Conservation (phyloP, 306 rosid genomes). For the Luffa aegyptiaca region DNA sequence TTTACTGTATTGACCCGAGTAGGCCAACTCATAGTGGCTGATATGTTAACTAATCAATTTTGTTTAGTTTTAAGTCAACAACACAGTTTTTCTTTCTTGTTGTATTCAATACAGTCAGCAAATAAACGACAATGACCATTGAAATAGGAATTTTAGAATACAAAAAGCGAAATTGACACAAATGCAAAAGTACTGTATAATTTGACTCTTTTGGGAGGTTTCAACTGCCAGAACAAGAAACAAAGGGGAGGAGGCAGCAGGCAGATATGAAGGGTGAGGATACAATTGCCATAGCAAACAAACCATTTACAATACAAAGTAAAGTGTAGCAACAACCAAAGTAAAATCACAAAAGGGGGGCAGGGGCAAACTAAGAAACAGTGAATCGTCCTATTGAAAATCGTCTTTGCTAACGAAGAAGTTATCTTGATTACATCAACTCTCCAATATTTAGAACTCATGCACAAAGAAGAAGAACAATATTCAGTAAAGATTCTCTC, state of each 20-base stretch:
- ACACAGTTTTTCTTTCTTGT: too few relatives aligned
- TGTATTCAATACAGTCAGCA: too few relatives aligned
- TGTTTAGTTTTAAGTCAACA: too few relatives aligned
- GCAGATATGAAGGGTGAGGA: neutral
- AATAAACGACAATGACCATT: too few relatives aligned
- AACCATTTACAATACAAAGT: conserved; percentile 35
- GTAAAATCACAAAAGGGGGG: conserved; percentile 8
- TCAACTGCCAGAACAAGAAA: neutral
- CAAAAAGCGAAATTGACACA: neutral
- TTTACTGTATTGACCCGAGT: too few relatives aligned
- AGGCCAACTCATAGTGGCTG: too few relatives aligned
- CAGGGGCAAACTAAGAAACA: conserved; percentile 18
- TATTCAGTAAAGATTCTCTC: neutral
- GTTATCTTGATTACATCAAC: conserved; percentile 12
- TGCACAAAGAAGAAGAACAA: neutral
- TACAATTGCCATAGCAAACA: conserved; percentile 23
- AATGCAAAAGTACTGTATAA: neutral
- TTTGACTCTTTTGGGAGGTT: neutral
- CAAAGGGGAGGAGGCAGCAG: neutral
- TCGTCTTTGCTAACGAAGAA: neutral
- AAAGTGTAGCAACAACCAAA: conserved; percentile 23
- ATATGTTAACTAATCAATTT: too few relatives aligned
- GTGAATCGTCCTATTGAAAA: neutral
- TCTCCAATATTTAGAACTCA: conserved; percentile 1
- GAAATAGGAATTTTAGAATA: neutral